A percentile compares a stretch with the other conserved stretches of the same genome.
Conservation (phyloP, 2,329 filamentous ascomycete genomes). For the Aureobasidium vineae region DNA sequence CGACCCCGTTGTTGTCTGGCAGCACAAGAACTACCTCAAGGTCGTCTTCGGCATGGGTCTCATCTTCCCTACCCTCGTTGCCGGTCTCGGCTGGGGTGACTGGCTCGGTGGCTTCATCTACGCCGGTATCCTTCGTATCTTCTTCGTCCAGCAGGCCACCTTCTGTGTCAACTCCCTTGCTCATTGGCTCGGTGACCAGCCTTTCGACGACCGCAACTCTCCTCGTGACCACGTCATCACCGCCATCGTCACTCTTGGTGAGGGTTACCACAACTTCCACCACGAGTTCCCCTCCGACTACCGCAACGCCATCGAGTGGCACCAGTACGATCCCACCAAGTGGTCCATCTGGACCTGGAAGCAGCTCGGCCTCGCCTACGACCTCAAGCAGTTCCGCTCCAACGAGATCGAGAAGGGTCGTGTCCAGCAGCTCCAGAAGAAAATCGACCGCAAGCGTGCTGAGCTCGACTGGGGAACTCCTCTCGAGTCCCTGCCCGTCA, state of each 20-base stretch:
- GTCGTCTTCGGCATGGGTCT: constrained; percentile 74
- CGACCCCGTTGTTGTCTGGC: constrained; percentile 80
- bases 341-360: constrained; percentile 86
- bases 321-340: constrained; percentile 90
- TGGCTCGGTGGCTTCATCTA: constrained; percentile 81
- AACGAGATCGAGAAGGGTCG: constrained; percentile 94
- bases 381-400: constrained; percentile 85
- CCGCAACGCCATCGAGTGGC: constrained; percentile 88
- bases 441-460: constrained; percentile 81
- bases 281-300: constrained; percentile 93
- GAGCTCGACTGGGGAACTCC: constrained; percentile 83
- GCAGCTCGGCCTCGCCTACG: constrained; percentile 76
- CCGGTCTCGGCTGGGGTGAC: constrained; percentile 77
- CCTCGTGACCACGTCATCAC: constrained; percentile 86
- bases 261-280: constrained; percentile 95
- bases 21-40: constrained; percentile 84
- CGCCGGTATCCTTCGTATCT: constrained; percentile 79
- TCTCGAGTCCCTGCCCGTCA: constrained; percentile 78
- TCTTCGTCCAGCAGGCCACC: constrained; percentile 87
- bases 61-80: constrained; percentile 70
- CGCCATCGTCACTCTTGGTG: constrained; percentile 78
- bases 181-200: constrained; percentile 89
- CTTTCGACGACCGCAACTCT: constrained; percentile 89
- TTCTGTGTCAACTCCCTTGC: constrained; percentile 92
- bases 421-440: constrained; percentile 87